Conservation (phyloP, 2,329 filamentous ascomycete genomes). For the Waltergamsia citrina region DNA sequence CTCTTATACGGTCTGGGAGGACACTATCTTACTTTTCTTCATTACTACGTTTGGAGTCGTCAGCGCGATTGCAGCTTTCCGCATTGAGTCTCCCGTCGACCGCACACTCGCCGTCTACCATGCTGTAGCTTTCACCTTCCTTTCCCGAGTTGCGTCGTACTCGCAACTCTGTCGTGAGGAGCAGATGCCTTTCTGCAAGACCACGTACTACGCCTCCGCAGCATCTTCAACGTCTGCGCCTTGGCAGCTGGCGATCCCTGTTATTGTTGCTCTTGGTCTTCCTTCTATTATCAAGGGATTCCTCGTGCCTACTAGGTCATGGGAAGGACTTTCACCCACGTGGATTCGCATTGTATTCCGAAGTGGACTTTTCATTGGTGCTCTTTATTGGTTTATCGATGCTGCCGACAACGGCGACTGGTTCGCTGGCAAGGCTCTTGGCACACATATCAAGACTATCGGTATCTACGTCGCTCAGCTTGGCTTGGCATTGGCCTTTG, state of each 20-base stretch:
- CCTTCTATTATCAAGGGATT: conserved; percentile 72
- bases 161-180: conserved; percentile 94
- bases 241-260: conserved; percentile 80
- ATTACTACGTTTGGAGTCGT: conserved; percentile 76
- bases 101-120: conserved; percentile 75
- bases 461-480: conserved; percentile 74
- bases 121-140: conserved; percentile 69
- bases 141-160: conserved; percentile 73
- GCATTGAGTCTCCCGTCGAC: conserved; percentile 57
- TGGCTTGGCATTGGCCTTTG: conserved; percentile 69
- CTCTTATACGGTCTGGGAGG: conserved; percentile 98
- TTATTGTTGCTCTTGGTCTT: conserved; percentile 60
- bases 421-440: conserved; percentile 48
- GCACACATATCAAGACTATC: conserved; percentile 58
- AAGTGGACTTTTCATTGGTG: conserved; percentile 62
- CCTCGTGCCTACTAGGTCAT: conserved; percentile 73
- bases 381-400: conserved; percentile 81
- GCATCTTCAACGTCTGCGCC: conserved; percentile 86
- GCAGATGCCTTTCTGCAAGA: conserved; percentile 94
- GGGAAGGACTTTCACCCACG: conserved; percentile 72
- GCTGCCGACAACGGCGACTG: conserved; percentile 80
- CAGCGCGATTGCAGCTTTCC: conserved; percentile 65
- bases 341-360: conserved; percentile 82
- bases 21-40: conserved; percentile 88
- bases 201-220: conserved; percentile 89